phyloP scores from a whole-genome alignment of 352 stramenopile genomes.

The Phytophthora brassicae region DNA sequence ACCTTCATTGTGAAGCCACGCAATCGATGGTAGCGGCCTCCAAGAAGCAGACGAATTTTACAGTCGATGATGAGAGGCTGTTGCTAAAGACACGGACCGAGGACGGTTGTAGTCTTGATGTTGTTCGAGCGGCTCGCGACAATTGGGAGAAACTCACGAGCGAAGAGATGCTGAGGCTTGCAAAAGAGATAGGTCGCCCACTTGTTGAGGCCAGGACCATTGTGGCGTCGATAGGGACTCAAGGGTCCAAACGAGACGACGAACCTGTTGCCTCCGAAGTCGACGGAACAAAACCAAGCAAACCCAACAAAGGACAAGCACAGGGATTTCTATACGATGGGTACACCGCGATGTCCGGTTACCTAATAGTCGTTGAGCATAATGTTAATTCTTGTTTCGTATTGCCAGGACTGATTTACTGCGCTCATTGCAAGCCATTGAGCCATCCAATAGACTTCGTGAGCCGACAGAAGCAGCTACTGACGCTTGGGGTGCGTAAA shows the following conservation, averaged over 20 bases:
- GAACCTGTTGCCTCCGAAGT: not conserved
- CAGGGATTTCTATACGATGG: conserved; percentile 70
- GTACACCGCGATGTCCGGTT: too few species aligned
- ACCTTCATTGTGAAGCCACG: conserved; percentile 54
- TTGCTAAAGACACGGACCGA: conserved; percentile 23
- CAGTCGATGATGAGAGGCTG: conserved; percentile 25
- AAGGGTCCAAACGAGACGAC: not conserved
- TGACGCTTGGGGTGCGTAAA: conserved; percentile 37
- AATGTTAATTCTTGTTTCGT: not conserved
- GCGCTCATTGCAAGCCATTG: conserved; percentile 62
- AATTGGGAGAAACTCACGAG: conserved; percentile 69
- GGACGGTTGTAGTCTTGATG: conserved; percentile 44
- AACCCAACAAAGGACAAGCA: conserved; percentile 11
- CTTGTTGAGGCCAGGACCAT: conserved; percentile 27
- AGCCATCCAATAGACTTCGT: conserved; percentile 42
- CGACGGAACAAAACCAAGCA: conserved; percentile 21
- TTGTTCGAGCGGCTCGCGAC: conserved; percentile 40
- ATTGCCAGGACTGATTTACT: conserved; percentile 58
- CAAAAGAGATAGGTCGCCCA: conserved; percentile 42
- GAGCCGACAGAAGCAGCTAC: conserved; percentile 11
- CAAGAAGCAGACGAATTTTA: conserved; percentile 23
- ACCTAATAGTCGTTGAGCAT: too few species aligned
- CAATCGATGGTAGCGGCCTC: conserved; percentile 22
- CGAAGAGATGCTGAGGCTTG: conserved; percentile 65
- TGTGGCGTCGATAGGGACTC: not conserved